Conservation (phyloP, 805 yeast genomes). For the Hanseniaspora clermontiae region DNA sequence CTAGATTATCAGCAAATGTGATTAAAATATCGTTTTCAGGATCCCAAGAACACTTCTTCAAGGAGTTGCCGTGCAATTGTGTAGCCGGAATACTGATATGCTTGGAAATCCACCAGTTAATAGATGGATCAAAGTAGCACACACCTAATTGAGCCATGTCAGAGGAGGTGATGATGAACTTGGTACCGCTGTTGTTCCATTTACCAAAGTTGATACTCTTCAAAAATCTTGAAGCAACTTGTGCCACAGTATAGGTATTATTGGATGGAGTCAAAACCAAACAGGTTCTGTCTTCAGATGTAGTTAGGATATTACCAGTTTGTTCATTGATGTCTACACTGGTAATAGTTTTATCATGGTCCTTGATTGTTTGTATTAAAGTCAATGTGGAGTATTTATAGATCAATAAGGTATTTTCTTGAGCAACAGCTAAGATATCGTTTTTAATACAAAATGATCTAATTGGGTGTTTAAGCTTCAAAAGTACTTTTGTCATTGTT, state of each 20-base stretch:
- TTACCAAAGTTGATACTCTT: constrained; percentile 88
- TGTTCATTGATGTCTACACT: constrained; percentile 82
- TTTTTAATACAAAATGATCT: constrained; percentile 27
- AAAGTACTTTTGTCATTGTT: not conserved
- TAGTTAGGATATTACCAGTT: constrained; percentile 76
- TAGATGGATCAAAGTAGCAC: constrained; percentile 89
- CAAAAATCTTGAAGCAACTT: constrained; percentile 82
- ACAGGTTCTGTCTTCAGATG: constrained; percentile 96
- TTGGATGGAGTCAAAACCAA: constrained; percentile 80
- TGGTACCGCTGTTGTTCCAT: constrained; percentile 92
- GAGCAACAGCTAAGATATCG: constrained; percentile 63
- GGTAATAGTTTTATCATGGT: constrained; percentile 88
- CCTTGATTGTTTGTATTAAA: constrained; percentile 53
- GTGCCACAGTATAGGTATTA: constrained; percentile 67
- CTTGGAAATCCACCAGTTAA: constrained; percentile 99
- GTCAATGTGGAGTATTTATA: constrained; percentile 38
- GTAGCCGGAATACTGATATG: constrained; percentile 87
- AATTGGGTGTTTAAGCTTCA: constrained; percentile 17
- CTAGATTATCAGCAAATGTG: constrained; percentile 87
- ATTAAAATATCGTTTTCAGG: constrained; percentile 69
- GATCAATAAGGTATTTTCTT: constrained; percentile 61
- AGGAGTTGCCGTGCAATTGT: constrained; percentile 73
- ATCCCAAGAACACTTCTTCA: constrained; percentile 37
- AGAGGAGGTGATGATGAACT: constrained; percentile 95
- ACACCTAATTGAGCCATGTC: constrained; percentile 79